These are phyloP conservation scores for Coniochaeta prunicola DNA, from an alignment of 2,329 filamentous ascomycete species.

Conservation along the genomic window DNA sequence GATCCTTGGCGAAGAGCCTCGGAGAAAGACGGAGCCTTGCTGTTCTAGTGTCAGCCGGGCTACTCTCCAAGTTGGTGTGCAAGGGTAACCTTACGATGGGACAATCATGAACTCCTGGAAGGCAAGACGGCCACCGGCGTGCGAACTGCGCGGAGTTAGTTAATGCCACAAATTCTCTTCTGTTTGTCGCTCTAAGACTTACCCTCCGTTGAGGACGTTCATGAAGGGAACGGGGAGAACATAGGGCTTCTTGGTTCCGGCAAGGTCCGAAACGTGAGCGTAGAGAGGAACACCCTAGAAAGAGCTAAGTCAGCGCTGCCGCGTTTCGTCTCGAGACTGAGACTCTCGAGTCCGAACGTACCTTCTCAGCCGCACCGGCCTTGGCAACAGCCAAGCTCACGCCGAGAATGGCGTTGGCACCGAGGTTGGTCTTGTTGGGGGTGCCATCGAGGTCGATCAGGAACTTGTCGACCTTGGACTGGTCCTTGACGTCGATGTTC, in stretches of 20 bases:
- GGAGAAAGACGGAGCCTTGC: constrained; percentile 79
- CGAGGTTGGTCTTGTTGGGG: constrained; percentile 78
- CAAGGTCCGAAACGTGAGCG: constrained; percentile 79
- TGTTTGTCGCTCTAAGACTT: constrained; percentile 15
- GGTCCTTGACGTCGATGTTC: constrained; percentile 78
- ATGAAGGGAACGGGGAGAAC: constrained; percentile 87
- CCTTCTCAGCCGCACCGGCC: constrained; percentile 83
- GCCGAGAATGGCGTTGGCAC: constrained; percentile 84
- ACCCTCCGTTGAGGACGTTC: constrained; percentile 82
- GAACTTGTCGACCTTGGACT: constrained; percentile 77
- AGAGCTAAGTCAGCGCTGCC: constrained; percentile 1
- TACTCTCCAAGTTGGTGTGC: not conserved
- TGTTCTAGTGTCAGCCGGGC: constrained; percentile 24
- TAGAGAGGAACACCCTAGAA: constrained; percentile 70
- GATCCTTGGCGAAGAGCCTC: constrained; percentile 95
- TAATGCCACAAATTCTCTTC: not conserved
- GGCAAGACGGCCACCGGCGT: constrained; percentile 91
- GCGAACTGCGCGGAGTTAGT: constrained; percentile 56
- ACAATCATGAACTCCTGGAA: constrained; percentile 98
- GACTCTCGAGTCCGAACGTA: constrained; percentile 20
- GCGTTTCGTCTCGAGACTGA: not conserved
- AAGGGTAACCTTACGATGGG: constrained; percentile 52
- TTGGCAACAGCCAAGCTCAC: constrained; percentile 80
- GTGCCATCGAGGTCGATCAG: constrained; percentile 80
- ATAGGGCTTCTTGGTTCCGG: constrained; percentile 86